Percentiles rank a stretch among this genome's conserved stretches.
Conservation (phyloP, 129 eudicot species). For the Tagetes patula region DNA sequence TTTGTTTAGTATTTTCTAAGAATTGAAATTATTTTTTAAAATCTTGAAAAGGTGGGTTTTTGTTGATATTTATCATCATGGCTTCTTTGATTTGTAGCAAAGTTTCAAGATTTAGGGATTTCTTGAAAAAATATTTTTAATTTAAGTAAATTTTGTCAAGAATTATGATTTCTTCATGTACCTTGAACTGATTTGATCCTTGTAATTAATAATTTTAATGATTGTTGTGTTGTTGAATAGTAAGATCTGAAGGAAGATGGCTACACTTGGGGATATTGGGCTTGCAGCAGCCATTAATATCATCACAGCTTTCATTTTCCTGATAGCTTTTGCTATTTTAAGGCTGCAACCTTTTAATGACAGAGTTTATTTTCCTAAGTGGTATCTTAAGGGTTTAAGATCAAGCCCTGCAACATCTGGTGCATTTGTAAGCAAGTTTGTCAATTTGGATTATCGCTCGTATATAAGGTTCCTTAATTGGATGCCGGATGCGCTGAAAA, state of each 20-base stretch:
- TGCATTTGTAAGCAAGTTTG: constrained; percentile 58
- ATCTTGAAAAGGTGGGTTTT: constrained; percentile 18
- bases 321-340: constrained; percentile 70
- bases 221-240: constrained; percentile 23
- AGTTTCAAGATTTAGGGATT: constrained; percentile 20
- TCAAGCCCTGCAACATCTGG: constrained; percentile 72
- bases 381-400: constrained; percentile 84
- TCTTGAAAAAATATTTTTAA: neutral
- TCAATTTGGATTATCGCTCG: constrained; percentile 72
- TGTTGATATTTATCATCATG: constrained; percentile 7
- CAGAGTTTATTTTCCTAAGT: constrained; percentile 81
- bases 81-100: neutral
- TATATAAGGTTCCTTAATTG: constrained; percentile 69
- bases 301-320: constrained; percentile 60
- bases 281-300: constrained; percentile 78
- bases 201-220: neutral
- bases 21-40: neutral
- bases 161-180: constrained; percentile 2
- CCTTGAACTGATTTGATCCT: neutral
- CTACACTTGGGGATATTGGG: constrained; percentile 74
- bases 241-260: constrained; percentile 49
- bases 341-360: constrained; percentile 86
- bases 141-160: neutral
- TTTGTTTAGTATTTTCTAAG: neutral
- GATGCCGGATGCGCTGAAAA: constrained; percentile 89